These are phyloP conservation scores for Phytophthora constricta DNA, from an alignment of 352 stramenopile species.

Conservation along the genomic window DNA sequence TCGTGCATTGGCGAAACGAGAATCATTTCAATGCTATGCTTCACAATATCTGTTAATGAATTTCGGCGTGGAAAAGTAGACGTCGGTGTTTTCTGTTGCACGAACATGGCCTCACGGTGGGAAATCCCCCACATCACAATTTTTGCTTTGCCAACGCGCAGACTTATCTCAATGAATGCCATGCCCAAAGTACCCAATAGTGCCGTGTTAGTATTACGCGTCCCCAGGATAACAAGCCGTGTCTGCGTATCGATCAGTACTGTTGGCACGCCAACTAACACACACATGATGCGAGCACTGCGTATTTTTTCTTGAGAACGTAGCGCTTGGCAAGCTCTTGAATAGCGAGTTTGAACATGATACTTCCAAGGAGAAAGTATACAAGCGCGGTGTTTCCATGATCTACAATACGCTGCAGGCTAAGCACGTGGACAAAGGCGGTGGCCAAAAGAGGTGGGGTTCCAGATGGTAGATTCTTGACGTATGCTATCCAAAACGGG, in stretches of 20 bases:
- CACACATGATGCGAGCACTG: slow-evolving; percentile 33
- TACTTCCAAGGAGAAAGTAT: background rate
- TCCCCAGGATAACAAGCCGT: slow-evolving; percentile 36
- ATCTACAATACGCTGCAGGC: slow-evolving; percentile 11
- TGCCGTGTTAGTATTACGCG: slow-evolving; percentile 17
- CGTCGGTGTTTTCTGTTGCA: background rate
- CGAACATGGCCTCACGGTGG: slow-evolving; percentile 6
- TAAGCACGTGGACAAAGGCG: slow-evolving; percentile 1
- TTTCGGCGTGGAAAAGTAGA: too few species aligned
- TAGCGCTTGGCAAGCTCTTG: slow-evolving; percentile 39
- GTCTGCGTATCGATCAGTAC: slow-evolving; percentile 53
- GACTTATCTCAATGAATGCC: slow-evolving; percentile 37
- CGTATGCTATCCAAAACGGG: slow-evolving; percentile 9
- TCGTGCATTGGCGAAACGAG: too few species aligned
- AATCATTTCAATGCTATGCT: too few species aligned
- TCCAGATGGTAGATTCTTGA: background rate
- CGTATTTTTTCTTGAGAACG: slow-evolving; percentile 20
- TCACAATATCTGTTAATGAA: too few species aligned
- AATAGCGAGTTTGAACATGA: slow-evolving; percentile 34
- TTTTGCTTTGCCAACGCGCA: slow-evolving; percentile 30
- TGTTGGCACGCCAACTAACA: slow-evolving; percentile 42
- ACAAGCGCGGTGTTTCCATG: background rate
- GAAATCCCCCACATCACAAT: slow-evolving; percentile 21
- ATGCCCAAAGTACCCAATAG: slow-evolving; percentile 27
- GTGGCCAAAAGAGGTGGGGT: background rate